Evolutionary conservation across 352 stramenopile species (phyloP).

Genomic region (Phytophthora pisi): DNA sequence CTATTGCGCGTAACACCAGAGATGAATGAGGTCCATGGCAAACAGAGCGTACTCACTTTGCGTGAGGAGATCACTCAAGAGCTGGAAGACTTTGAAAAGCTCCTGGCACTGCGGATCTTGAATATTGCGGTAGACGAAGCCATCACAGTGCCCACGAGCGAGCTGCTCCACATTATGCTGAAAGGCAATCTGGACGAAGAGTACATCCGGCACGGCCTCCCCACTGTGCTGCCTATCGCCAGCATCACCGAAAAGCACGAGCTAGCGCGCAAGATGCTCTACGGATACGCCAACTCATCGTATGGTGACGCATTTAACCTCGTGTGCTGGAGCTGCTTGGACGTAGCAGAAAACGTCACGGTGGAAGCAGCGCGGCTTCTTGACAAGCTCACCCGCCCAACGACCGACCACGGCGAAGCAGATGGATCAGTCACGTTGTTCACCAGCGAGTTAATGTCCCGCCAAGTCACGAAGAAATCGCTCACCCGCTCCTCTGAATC

Average conservation of each 20-base stretch:
- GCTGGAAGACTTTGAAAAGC: constrained; percentile 68
- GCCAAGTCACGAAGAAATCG: constrained; percentile 3
- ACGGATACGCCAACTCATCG: constrained; percentile 50
- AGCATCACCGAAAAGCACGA: constrained; percentile 62
- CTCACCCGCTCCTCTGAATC: constrained; percentile 10
- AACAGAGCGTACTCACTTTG: constrained; percentile 52
- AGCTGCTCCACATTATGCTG: constrained; percentile 69
- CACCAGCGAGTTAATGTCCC: background rate
- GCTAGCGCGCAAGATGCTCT: constrained; percentile 56
- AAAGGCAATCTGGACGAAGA: constrained; percentile 55
- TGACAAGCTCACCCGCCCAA: constrained; percentile 53
- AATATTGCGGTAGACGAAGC: constrained; percentile 54
- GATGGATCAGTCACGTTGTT: background rate
- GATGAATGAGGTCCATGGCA: constrained; percentile 63
- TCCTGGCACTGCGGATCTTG: constrained; percentile 64
- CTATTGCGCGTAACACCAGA: constrained; percentile 14
- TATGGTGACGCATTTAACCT: constrained; percentile 66
- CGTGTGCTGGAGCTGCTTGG: constrained; percentile 79
- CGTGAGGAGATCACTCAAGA: constrained; percentile 75
- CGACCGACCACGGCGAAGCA: constrained; percentile 4
- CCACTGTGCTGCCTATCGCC: constrained; percentile 63
- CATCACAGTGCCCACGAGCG: constrained; percentile 50
- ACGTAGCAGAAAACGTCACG: constrained; percentile 66
- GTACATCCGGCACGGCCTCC: constrained; percentile 64
- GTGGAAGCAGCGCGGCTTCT: constrained; percentile 69